Percentiles rank a stretch among this genome's conserved stretches.
Evolutionary conservation across 768 basidiomycete species (phyloP).

Genomic region (Auricularia sp.): DNA sequence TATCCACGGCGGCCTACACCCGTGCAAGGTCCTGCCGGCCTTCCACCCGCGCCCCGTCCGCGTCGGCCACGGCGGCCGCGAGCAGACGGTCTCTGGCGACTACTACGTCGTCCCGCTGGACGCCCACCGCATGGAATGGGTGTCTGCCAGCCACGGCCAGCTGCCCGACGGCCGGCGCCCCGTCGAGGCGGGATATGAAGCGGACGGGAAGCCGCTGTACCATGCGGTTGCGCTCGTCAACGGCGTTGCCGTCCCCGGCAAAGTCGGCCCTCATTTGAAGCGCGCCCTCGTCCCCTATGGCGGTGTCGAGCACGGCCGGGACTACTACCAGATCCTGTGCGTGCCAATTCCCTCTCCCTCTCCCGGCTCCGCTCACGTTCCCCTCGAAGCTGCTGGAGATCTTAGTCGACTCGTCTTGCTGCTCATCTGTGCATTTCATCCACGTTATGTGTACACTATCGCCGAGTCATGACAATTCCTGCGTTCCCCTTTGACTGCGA

Average conservation of each 20-base stretch:
- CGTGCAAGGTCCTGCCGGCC: neutral
- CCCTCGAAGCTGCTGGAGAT: too few species aligned
- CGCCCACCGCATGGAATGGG: constrained; percentile 62
- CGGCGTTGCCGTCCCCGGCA: constrained; percentile 55
- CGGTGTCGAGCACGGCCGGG: constrained; percentile 27
- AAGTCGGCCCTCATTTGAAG: constrained; percentile 61
- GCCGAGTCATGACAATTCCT: too few species aligned
- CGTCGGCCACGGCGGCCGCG: constrained; percentile 56
- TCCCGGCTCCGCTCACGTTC: too few species aligned
- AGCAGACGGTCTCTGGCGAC: constrained; percentile 55
- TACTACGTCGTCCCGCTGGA: constrained; percentile 50
- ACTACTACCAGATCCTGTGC: constrained; percentile 36
- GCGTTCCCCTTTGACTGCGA: too few species aligned
- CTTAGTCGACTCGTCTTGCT: too few species aligned
- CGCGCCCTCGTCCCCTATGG: constrained; percentile 33
- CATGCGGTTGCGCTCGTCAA: constrained; percentile 49
- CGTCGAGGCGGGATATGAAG: constrained; percentile 69
- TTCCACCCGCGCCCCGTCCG: constrained; percentile 19
- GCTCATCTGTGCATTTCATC: too few species aligned
- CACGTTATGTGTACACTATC: too few species aligned
- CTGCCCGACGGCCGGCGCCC: constrained; percentile 49
- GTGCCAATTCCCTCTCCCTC: constrained; percentile 8
- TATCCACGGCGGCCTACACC: neutral
- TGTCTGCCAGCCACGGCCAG: constrained; percentile 46
- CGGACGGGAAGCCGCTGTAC: constrained; percentile 52